Percentiles rank a stretch among this genome's conserved stretches.
Conservation (phyloP, 768 basidiomycete genomes). For the Rhodotorula taiwanensis region DNA sequence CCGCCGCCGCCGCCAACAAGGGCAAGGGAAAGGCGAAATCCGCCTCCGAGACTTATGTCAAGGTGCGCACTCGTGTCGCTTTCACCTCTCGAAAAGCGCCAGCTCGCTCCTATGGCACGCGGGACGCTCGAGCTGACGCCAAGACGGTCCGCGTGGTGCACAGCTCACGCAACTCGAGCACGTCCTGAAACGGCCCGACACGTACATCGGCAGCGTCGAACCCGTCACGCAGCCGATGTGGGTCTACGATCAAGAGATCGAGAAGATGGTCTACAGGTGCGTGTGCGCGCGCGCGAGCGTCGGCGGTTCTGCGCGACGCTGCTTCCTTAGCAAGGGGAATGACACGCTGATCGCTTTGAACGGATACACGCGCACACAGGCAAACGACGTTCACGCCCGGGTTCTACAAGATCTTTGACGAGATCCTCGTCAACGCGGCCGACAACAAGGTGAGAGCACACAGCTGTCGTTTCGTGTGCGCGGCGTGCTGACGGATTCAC, state of each 20-base stretch:
- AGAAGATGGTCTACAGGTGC: constrained; percentile 73
- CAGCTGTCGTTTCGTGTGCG: neutral
- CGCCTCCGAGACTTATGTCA: constrained; percentile 34
- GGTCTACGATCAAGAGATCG: constrained; percentile 78
- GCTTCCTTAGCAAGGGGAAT: no score
- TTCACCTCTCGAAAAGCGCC: no score
- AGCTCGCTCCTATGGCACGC: no score
- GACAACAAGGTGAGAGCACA: constrained; percentile 78
- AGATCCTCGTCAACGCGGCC: constrained; percentile 97
- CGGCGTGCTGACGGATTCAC: neutral
- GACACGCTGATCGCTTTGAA: no score
- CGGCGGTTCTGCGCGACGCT: no score
- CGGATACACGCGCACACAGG: constrained; percentile 34
- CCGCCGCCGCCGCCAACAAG: constrained; percentile 34
- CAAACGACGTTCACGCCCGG: constrained; percentile 78
- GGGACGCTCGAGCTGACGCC: neutral
- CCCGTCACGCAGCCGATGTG: constrained; percentile 80
- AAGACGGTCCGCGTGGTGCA: no score
- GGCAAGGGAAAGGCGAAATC: constrained; percentile 40
- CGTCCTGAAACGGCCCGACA: constrained; percentile 81
- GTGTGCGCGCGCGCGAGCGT: no score
- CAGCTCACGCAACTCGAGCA: constrained; percentile 94
- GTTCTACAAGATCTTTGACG: constrained; percentile 98
- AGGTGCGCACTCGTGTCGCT: no score
- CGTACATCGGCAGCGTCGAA: constrained; percentile 95